Evolutionary conservation across 2,329 filamentous ascomycete species (phyloP).

Genomic region (Trichoderma semiorbis): DNA sequence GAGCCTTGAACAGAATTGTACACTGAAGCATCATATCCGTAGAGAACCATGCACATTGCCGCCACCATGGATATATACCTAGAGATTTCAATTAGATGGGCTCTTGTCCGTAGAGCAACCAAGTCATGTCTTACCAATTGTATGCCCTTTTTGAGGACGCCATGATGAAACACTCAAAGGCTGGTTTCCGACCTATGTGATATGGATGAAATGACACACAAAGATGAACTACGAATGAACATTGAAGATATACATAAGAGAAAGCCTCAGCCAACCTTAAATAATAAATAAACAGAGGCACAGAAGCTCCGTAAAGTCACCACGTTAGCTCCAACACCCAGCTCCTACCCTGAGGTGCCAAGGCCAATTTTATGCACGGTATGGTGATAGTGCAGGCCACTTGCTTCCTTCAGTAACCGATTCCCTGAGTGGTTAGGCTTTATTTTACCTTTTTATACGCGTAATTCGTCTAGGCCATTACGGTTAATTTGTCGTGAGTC

Average conservation of each 20-base stretch:
- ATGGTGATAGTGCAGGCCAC: neutral
- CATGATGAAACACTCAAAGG: neutral
- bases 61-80: constrained; percentile 2
- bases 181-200: neutral
- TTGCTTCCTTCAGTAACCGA: neutral
- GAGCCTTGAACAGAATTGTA: neutral
- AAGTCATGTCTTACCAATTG: neutral
- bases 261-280: neutral
- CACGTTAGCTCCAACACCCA: neutral
- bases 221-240: neutral
- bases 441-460: neutral
- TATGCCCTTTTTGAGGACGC: neutral
- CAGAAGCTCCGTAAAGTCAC: neutral
- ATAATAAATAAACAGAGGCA: neutral
- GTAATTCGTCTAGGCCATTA: neutral
- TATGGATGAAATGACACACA: neutral
- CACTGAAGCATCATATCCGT: neutral
- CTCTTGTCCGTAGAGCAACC: fast-evolving
- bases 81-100: neutral
- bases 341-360: neutral
- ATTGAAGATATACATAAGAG: neutral
- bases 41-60: constrained; percentile 3
- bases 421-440: neutral
- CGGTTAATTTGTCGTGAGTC: neutral
- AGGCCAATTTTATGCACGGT: neutral